A percentile compares a stretch with the other conserved stretches of the same genome.
phyloP scores from a whole-genome alignment of 306 rosid species.

The Hylodesmum podocarpum region DNA sequence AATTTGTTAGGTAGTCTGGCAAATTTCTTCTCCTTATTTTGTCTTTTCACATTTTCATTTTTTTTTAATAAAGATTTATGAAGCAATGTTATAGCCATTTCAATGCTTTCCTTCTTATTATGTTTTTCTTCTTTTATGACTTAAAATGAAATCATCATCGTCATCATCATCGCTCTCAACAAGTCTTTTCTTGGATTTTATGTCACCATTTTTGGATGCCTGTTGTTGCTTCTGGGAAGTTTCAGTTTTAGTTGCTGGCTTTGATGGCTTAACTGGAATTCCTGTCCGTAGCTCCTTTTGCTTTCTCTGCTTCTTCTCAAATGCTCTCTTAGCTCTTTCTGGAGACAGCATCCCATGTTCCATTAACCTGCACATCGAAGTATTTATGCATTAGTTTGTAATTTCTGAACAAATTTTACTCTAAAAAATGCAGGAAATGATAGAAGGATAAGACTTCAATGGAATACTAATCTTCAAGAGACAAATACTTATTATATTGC shows the following conservation, averaged over 20 bases:
- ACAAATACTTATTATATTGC: not conserved
- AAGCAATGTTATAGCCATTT: slow-evolving; percentile 13
- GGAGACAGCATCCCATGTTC: slow-evolving; percentile 86
- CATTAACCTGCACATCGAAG: slow-evolving; percentile 75
- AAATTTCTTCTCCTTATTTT: slow-evolving; percentile 3
- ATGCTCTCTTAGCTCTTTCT: slow-evolving; percentile 76
- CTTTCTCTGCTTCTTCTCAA: slow-evolving; percentile 81
- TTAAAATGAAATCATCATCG: slow-evolving; percentile 52
- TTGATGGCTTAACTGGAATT: slow-evolving; percentile 70
- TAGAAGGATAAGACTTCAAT: not conserved
- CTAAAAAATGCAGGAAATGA: not conserved
- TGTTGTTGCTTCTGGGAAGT: slow-evolving; percentile 67
- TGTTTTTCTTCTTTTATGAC: slow-evolving; percentile 71
- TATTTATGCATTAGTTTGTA: not conserved
- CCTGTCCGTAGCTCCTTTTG: slow-evolving; percentile 75
- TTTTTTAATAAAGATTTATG: slow-evolving; percentile 15
- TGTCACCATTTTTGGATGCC: slow-evolving; percentile 67
- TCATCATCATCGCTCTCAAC: slow-evolving; percentile 41
- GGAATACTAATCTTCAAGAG: not conserved
- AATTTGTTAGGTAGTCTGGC: slow-evolving; percentile 35
- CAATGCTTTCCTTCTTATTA: slow-evolving; percentile 36
- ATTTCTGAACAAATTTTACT: not conserved
- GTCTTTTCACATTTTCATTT: not conserved
- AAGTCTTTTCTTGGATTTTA: slow-evolving; percentile 69
- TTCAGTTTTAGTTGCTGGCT: slow-evolving; percentile 56